Conservation (phyloP, 768 basidiomycete genomes). For the Coprinellus micaceus region DNA sequence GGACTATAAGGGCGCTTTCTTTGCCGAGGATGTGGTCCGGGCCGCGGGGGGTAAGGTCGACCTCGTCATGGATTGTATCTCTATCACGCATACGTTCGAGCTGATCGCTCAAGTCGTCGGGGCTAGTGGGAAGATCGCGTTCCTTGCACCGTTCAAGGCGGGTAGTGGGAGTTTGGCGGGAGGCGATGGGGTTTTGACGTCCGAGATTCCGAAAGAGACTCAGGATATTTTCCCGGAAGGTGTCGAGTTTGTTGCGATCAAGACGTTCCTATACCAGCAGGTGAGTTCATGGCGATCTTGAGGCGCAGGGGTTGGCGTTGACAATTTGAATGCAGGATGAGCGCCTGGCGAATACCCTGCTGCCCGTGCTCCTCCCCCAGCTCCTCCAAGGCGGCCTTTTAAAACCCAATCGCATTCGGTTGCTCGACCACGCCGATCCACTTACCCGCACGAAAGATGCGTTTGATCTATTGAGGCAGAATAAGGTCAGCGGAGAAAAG, state of each 20-base stretch:
- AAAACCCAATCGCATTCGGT: conserved; percentile 37
- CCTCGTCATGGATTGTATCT: conserved; percentile 38
- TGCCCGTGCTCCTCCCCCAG: conserved; percentile 43
- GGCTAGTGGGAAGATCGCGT: conserved; percentile 36
- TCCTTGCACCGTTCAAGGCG: conserved; percentile 48
- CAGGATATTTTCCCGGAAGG: conserved; percentile 30
- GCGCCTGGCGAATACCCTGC: conserved; percentile 39
- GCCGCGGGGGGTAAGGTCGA: conserved; percentile 30
- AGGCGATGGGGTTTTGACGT: not conserved
- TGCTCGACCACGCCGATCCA: conserved; percentile 41
- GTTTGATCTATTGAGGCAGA: conserved; percentile 42
- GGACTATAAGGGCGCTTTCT: no score
- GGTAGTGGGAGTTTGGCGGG: conserved; percentile 17
- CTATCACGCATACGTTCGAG: conserved; percentile 31
- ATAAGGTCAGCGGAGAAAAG: conserved; percentile 50
- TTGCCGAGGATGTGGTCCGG: conserved; percentile 28
- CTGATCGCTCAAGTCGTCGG: conserved; percentile 35
- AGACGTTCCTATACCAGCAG: conserved; percentile 39
- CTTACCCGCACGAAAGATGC: conserved; percentile 39
- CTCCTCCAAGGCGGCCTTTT: conserved; percentile 36
- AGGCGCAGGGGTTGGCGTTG: no score
- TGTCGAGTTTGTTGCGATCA: conserved; percentile 34
- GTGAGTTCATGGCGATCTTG: no score
- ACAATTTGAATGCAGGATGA: no score
- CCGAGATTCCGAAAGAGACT: not conserved